These are phyloP conservation scores for Solanum ossicruentum DNA, from an alignment of 257 asterid genomes.

Conservation along the genomic window DNA sequence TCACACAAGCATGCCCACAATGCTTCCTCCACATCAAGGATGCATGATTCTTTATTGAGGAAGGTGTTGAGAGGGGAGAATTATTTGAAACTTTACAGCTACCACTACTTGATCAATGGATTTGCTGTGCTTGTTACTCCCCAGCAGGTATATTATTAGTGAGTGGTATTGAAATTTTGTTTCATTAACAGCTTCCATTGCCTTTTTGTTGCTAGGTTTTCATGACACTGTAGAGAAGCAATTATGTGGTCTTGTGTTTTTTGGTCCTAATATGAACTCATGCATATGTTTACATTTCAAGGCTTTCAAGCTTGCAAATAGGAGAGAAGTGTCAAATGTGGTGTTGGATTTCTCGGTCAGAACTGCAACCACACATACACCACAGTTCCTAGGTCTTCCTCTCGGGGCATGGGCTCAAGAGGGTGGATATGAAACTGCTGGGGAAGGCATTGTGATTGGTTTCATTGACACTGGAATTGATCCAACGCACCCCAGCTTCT, in stretches of 20 bases:
- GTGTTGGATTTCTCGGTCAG: slow-evolving; percentile 76
- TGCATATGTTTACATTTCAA: slow-evolving; percentile 10
- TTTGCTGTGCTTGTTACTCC: slow-evolving; percentile 86
- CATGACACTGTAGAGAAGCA: neutral
- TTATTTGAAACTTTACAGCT: slow-evolving; percentile 86
- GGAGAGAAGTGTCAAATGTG: slow-evolving; percentile 71
- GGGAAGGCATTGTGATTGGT: slow-evolving; percentile 93
- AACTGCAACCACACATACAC: slow-evolving; percentile 92
- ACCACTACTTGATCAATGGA: slow-evolving; percentile 85
- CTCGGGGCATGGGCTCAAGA: slow-evolving; percentile 93
- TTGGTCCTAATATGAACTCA: neutral
- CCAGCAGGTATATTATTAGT: slow-evolving; percentile 42
- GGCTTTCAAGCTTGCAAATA: slow-evolving; percentile 71
- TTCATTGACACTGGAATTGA: slow-evolving; percentile 91
- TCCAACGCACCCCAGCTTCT: slow-evolving; percentile 87
- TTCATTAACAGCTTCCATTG: neutral
- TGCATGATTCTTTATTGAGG: slow-evolving; percentile 64
- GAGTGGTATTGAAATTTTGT: neutral
- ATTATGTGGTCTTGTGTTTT: neutral
- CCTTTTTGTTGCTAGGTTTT: neutral
- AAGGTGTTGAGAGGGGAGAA: slow-evolving; percentile 53
- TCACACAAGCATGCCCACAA: slow-evolving; percentile 21
- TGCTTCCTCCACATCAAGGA: slow-evolving; percentile 38
- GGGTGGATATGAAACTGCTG: slow-evolving; percentile 88
- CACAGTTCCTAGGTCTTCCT: slow-evolving; percentile 91